A percentile compares a stretch with the other conserved stretches of the same genome.
These are phyloP conservation scores for Populus trichocarpa DNA, from an alignment of 441 rosid species.

Conservation along the genomic window DNA sequence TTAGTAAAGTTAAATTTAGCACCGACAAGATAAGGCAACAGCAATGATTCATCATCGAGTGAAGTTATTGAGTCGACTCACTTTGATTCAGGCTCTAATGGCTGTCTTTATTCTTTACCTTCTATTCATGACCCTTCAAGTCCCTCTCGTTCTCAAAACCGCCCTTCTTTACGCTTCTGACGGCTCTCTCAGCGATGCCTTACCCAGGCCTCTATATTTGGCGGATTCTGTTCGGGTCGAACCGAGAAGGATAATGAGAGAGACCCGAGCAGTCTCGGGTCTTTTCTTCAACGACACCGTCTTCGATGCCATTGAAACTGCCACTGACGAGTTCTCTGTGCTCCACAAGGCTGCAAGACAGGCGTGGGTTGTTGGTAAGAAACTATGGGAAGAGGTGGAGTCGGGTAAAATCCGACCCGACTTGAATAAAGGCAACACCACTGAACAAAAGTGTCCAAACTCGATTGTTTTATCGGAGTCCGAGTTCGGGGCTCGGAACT, in stretches of 20 bases:
- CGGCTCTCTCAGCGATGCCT: conserved; percentile 30
- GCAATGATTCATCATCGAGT: conserved; percentile 44
- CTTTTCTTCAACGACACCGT: conserved; percentile 44
- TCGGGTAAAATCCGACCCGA: conserved; percentile 36
- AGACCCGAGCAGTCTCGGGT: conserved; percentile 25
- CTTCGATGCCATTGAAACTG: conserved; percentile 34
- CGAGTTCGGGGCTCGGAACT: conserved; percentile 45
- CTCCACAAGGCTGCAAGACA: conserved; percentile 70
- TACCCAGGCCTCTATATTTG: conserved; percentile 31
- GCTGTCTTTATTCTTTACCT: conserved; percentile 48
- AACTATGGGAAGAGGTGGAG: conserved; percentile 63
- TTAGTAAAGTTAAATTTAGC: not conserved
- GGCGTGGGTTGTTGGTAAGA: conserved; percentile 70
- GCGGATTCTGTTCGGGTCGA: conserved; percentile 39
- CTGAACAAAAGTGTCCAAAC: conserved; percentile 48
- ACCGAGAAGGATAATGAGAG: conserved; percentile 33
- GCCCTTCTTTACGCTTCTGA: conserved; percentile 39
- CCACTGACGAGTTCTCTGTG: conserved; percentile 50
- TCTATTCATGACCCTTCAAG: conserved; percentile 57
- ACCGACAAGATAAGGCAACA: conserved; percentile 2
- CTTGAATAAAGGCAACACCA: conserved; percentile 26
- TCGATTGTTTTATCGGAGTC: conserved; percentile 64
- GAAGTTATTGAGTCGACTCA: conserved; percentile 52
- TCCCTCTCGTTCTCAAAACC: conserved; percentile 64
- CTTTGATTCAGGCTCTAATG: conserved; percentile 56